These are phyloP conservation scores for Globisporangium irregulare DNA, from an alignment of 352 stramenopile species.

Conservation along the genomic window DNA sequence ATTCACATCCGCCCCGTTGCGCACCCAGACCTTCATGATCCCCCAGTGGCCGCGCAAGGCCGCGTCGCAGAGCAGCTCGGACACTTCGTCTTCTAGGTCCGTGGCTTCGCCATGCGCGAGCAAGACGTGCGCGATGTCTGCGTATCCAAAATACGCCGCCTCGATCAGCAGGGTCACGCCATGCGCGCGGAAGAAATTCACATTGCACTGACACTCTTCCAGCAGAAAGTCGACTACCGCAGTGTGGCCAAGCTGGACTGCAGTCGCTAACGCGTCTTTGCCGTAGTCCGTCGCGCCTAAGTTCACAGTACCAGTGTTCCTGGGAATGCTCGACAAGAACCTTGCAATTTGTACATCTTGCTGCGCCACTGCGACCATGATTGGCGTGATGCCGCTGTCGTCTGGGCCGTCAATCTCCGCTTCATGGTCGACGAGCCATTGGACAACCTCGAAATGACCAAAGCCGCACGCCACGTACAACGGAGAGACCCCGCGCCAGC, in stretches of 20 bases:
- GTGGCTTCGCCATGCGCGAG: not conserved
- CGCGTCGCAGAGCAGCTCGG: not conserved
- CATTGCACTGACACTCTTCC: not conserved
- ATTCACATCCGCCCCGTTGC: not conserved
- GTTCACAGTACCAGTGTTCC: not conserved
- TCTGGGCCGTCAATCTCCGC: not conserved
- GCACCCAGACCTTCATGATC: not conserved
- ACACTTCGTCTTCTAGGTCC: not conserved
- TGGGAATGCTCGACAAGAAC: not conserved
- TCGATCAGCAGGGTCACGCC: not conserved
- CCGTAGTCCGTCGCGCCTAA: not conserved
- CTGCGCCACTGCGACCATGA: not conserved
- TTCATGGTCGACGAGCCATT: not conserved
- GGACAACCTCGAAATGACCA: not conserved
- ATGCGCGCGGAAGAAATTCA: not conserved
- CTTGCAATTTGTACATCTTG: not conserved
- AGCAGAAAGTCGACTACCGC: not conserved
- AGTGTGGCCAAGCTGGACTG: not conserved
- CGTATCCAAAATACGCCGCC: not conserved
- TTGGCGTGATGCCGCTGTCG: not conserved
- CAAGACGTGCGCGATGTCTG: not conserved
- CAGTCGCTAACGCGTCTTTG: not conserved
- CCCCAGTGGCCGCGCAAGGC: not conserved
- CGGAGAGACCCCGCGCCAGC: not conserved
- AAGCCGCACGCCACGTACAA: not conserved